A percentile compares a stretch with the other conserved stretches of the same genome.
These are phyloP conservation scores for Fusarium tjaetaba DNA, from an alignment of 2,329 filamentous ascomycete species.

Conservation along the genomic window DNA sequence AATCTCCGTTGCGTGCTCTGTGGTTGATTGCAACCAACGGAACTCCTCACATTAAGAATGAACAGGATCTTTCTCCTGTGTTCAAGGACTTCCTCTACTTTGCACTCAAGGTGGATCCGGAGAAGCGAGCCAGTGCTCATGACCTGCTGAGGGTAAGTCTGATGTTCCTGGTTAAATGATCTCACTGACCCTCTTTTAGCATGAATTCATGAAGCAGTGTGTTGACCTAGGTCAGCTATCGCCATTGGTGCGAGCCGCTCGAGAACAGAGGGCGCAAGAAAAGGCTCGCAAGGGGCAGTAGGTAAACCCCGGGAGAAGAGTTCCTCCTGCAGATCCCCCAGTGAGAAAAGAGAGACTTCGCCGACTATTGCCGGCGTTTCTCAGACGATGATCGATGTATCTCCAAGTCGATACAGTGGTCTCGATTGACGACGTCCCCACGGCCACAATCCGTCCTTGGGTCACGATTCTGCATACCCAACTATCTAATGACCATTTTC, in stretches of 20 bases:
- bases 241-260: slow-evolving; percentile 85
- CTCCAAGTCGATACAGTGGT: slow-evolving; percentile 13
- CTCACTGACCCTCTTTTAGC: slow-evolving; percentile 58
- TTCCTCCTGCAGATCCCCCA: slow-evolving; percentile 19
- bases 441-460: slow-evolving; percentile 15
- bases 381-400: slow-evolving; percentile 28
- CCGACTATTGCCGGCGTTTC: slow-evolving; percentile 26
- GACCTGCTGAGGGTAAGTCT: slow-evolving; percentile 85
- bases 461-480: slow-evolving; percentile 34
- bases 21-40: slow-evolving; percentile 98
- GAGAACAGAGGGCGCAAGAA: slow-evolving; percentile 86
- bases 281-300: slow-evolving; percentile 72
- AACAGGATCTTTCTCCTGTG: slow-evolving; percentile 79
- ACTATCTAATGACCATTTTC: slow-evolving; percentile 44
- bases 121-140: slow-evolving; percentile 94
- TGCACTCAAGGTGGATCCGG: slow-evolving; percentile 94
- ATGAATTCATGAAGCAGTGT: slow-evolving; percentile 82
- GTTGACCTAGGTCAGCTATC: slow-evolving; percentile 81
- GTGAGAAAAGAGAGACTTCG: slow-evolving; percentile 21
- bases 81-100: slow-evolving; percentile 94
- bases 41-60: slow-evolving; percentile 93
- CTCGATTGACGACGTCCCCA: slow-evolving; percentile 19
- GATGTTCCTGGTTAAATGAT: slow-evolving; percentile 44
- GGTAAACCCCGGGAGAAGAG: slow-evolving; percentile 34
- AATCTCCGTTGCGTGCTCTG: slow-evolving; percentile 89